These are phyloP conservation scores for Voacanga thouarsii DNA, from an alignment of 257 asterid species.

Conservation along the genomic window DNA sequence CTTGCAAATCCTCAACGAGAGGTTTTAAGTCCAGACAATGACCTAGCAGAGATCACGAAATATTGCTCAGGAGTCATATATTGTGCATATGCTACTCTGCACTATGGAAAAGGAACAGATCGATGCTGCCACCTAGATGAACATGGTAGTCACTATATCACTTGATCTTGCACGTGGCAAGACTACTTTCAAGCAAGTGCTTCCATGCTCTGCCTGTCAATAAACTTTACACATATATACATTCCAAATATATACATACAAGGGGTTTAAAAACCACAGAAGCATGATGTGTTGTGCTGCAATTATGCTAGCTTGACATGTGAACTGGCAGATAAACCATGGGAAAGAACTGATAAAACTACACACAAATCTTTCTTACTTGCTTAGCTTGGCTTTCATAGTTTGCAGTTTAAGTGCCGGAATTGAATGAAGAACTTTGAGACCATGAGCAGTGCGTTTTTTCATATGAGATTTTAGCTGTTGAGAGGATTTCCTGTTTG, in stretches of 20 bases:
- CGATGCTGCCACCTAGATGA: background rate
- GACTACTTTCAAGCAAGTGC: background rate
- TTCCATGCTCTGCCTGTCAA: background rate
- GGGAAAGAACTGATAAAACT: background rate
- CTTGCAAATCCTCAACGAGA: background rate
- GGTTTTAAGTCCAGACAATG: background rate
- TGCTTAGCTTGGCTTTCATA: slow-evolving; percentile 93
- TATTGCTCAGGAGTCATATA: background rate
- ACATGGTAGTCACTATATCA: background rate
- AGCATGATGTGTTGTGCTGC: background rate
- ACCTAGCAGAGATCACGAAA: background rate
- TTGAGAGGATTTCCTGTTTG: slow-evolving; percentile 89
- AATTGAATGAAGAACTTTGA: slow-evolving; percentile 89
- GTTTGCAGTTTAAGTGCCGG: slow-evolving; percentile 97
- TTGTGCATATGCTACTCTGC: background rate
- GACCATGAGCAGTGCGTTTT: slow-evolving; percentile 85
- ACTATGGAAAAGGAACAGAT: background rate
- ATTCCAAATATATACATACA: background rate
- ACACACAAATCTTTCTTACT: slow-evolving; percentile 43
- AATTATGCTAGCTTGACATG: background rate
- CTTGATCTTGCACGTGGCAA: background rate
- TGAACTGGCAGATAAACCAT: background rate
- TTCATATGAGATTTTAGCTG: slow-evolving; percentile 90
- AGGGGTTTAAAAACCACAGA: background rate
- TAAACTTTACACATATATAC: background rate